A percentile compares a stretch with the other conserved stretches of the same genome.
Evolutionary conservation across 2,329 filamentous ascomycete genomes (phyloP).

Genomic region (Fusarium foetens): DNA sequence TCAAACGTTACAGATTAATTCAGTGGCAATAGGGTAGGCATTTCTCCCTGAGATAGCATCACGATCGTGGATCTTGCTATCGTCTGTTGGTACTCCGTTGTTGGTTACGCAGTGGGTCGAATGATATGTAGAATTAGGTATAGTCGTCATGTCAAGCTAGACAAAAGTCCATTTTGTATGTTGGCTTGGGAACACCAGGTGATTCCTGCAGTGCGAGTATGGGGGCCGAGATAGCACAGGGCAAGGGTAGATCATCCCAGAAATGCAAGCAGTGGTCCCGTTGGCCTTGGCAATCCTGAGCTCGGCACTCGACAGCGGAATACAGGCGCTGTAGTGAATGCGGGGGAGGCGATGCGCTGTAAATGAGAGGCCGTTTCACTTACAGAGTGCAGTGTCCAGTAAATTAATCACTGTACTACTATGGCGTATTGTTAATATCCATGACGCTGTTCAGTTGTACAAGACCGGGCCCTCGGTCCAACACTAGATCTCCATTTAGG

Average conservation of each 20-base stretch:
- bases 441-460: neutral
- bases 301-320: conserved; percentile 17
- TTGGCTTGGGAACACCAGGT: conserved; percentile 2
- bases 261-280: neutral
- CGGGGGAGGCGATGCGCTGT: conserved; percentile 7
- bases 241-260: neutral
- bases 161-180: conserved; percentile 27
- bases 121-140: conserved; percentile 1
- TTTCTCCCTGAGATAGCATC: neutral
- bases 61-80: neutral
- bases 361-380: neutral
- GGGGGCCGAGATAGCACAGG: neutral
- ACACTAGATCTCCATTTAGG: neutral
- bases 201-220: neutral
- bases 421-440: neutral
- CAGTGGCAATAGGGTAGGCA: neutral
- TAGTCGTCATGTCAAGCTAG: neutral
- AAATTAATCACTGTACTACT: neutral
- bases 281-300: neutral
- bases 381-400: neutral
- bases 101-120: neutral
- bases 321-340: neutral
- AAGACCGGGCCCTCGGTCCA: neutral
- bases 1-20: neutral
- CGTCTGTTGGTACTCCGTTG: neutral